Evolutionary conservation across 1,284 basidiomycete genomes (phyloP), one percentile per base, ranked within the genome.

Genomic region (Volvariella surrecta): DNA sequence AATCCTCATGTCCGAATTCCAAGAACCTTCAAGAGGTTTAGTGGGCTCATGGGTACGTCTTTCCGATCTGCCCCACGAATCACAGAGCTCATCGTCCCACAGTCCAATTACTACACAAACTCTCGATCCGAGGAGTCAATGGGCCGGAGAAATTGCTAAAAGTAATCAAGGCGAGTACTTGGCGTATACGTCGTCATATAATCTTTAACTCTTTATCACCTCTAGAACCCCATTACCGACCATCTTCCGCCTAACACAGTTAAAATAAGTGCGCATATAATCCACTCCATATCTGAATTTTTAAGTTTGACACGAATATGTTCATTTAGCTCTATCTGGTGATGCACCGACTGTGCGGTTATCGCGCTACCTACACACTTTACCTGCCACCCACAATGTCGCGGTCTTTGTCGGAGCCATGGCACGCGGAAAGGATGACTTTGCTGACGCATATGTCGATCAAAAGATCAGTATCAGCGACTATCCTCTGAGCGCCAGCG

Each of bases 371-470:
- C 71, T 99, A 20, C 64, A 65, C 1, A 66, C 65, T 0, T 45
- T 71, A 2, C 94, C 95, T 0, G 74, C 85, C 47, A 88, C 90
- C 9, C 91, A 97, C 56, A 85, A 84, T 31, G 71, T 99, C 47
- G 93, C 91, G 10, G 89, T 99, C 42, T 98, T 98, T 58, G 92
- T 99, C 40, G 96, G 95, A 45, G 95, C 96, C 15, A 97, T 97
- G 93, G 93, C 93, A 2, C 73, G 93, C 50, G 93, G 92, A 7
- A 82, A 82, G 50, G 95, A 99, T 57, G 91, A 94, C 67, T 99
- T 99, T 69, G 95, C 96, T 9, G 96, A 99, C 64, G 88, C 76
- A n/a, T 65, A 90, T 50, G 89, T 97, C 0, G 95, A 99, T 59
- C 88, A 96, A 64, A 99, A 99, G 70, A 94, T 99, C 57, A 82